phyloP scores from a whole-genome alignment of 164 flowering plant species.

The Sedum album region DNA sequence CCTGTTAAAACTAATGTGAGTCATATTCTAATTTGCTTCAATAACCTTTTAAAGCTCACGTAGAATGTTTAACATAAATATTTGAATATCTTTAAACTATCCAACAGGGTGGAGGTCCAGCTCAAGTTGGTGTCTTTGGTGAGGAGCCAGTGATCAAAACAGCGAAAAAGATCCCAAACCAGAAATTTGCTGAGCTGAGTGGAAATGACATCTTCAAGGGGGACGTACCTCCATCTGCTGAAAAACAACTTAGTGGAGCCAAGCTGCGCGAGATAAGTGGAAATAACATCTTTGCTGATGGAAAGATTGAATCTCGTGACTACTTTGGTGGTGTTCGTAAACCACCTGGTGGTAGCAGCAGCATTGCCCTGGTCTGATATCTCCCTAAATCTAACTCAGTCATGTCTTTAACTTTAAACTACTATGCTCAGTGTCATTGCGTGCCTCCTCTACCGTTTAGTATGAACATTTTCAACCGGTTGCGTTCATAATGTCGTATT shows the following conservation, averaged over 20 bases:
- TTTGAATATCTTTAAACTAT: not conserved
- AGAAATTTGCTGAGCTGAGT: slow-evolving; percentile 76
- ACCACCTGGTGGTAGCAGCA: slow-evolving; percentile 99
- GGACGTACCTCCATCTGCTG: slow-evolving; percentile 60
- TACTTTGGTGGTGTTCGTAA: slow-evolving; percentile 91
- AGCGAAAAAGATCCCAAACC: slow-evolving; percentile 68
- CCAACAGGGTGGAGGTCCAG: slow-evolving; percentile 16
- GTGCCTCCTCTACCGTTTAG: not conserved
- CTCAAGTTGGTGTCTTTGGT: slow-evolving; percentile 16
- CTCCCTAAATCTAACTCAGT: slow-evolving; percentile 23
- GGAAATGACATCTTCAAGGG: slow-evolving; percentile 93
- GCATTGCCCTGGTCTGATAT: slow-evolving; percentile 75
- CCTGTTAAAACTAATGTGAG: slow-evolving; percentile 46
- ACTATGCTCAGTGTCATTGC: slow-evolving; percentile 14
- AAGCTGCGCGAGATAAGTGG: slow-evolving; percentile 91
- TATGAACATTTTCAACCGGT: slow-evolving; percentile 18
- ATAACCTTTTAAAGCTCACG: too few species aligned
- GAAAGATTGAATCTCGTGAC: slow-evolving; percentile 63
- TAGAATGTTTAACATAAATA: too few species aligned
- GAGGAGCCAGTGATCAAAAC: slow-evolving; percentile 63
- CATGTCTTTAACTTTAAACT: slow-evolving; percentile 5
- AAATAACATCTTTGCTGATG: slow-evolving; percentile 86
- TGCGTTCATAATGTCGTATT: not conserved
- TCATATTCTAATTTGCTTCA: too few species aligned
- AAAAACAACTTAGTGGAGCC: slow-evolving; percentile 72